Evolutionary conservation across 208 protist species (phyloP), one percentile per base, ranked within the genome.

Genomic region (Acanthamoeba rhysodes): DNA sequence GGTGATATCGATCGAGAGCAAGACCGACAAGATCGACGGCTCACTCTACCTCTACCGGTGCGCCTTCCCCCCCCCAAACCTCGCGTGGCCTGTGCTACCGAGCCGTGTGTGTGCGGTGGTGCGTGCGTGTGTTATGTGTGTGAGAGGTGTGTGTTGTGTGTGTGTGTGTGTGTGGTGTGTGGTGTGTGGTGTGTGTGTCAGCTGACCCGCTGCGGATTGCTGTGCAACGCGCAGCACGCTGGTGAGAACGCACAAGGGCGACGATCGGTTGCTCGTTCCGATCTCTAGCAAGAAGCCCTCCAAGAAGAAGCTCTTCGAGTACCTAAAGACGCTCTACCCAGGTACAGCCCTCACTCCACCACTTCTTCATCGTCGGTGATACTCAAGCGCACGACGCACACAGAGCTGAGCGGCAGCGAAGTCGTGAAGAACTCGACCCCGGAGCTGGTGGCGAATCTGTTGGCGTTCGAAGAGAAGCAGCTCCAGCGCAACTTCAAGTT

Each of bases 401-500:
- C 37, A 41, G 76, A 85, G 22, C 41, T 57, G 27, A 41, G 8
- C 8, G 29, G 1, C 0, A 85, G n/a, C 53, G 53, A 90, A 0
- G 7, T 90, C 1, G 53, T 68, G 55, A 7, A 62, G 82, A 48
- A n/a, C 16, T 20, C 55, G 12, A 27, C 14, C 10, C 14, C 29
- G 6, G 88, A 72, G 6, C 5, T 93, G 24, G 24, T n/a, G 0
- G 4, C 64, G 12, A 24, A 41, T 4, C 88, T 93, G 24, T 4
- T 93, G 9, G 14, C 72, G 7, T 78, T 62, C 12, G 88, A 93
- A 37, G 66, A 72, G 64, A 50, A 50, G 50, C 88, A 80, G 59
- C 64, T 80, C 27, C 32, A 78, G 12, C 34, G 34, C 66, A 93
- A 93, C 64, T 93, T 80, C 70, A 94, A 94, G 90, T 64, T 94